Evolutionary conservation across 352 stramenopile species (phyloP).

Genomic region (Plasmopara muralis): DNA sequence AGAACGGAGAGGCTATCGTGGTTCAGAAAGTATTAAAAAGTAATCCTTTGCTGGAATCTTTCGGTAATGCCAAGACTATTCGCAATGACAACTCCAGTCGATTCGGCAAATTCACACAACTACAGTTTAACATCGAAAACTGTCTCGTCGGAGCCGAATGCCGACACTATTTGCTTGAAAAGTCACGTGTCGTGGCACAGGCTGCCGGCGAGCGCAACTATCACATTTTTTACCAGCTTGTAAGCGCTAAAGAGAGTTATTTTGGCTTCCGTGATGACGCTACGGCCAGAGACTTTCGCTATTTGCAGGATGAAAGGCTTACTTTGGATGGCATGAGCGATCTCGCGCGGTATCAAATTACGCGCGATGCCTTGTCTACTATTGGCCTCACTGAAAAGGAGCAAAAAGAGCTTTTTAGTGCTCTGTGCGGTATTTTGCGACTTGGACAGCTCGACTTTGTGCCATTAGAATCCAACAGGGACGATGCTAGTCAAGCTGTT

Average conservation of each 20-base stretch:
- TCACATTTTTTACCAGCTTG: constrained; percentile 98
- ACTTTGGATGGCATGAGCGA: constrained; percentile 65
- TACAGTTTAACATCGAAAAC: constrained; percentile 88
- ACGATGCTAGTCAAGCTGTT: constrained; percentile 64
- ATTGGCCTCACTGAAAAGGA: constrained; percentile 68
- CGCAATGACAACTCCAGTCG: constrained; percentile 94
- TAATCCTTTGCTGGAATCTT: constrained; percentile 87
- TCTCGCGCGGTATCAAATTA: constrained; percentile 74
- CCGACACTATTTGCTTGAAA: constrained; percentile 95
- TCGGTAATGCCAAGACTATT: constrained; percentile 89
- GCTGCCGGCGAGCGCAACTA: constrained; percentile 93
- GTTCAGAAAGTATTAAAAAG: constrained; percentile 87
- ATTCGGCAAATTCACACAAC: constrained; percentile 93
- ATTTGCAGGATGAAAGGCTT: constrained; percentile 67
- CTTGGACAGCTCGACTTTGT: constrained; percentile 82
- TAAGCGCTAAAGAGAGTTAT: constrained; percentile 49
- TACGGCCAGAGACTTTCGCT: constrained; percentile 58
- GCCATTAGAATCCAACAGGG: constrained; percentile 63
- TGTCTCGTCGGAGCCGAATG: constrained; percentile 85
- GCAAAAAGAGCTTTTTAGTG: constrained; percentile 65
- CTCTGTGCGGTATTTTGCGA: constrained; percentile 68
- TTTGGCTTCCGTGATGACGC: constrained; percentile 46
- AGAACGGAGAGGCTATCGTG: constrained; percentile 61
- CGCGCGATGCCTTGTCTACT: constrained; percentile 63
- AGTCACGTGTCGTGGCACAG: constrained; percentile 92